These are phyloP conservation scores for Neocatenulostroma microsporum DNA, from an alignment of 2,329 filamentous ascomycete species.

Conservation along the genomic window DNA sequence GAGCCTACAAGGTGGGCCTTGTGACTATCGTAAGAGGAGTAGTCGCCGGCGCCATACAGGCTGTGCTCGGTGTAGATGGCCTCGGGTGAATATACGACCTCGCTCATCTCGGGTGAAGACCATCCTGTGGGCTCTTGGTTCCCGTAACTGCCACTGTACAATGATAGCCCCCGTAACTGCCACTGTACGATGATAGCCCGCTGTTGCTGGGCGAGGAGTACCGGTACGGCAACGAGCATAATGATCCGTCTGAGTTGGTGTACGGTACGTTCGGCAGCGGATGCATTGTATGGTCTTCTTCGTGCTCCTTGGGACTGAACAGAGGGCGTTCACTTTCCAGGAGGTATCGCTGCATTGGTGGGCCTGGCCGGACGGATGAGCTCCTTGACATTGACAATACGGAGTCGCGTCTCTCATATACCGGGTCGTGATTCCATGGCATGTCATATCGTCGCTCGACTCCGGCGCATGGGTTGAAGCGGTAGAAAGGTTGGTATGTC, in stretches of 20 bases:
- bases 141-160: conserved; percentile 5
- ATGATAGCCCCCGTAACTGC: too few relatives aligned
- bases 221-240: neutral
- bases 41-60: neutral
- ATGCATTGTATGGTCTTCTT: conserved; percentile 2
- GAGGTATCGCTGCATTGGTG: conserved; percentile 8
- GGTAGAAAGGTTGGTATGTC: conserved; percentile 1
- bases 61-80: conserved; percentile 1
- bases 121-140: conserved; percentile 6
- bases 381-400: too few relatives aligned
- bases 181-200: conserved; percentile 6
- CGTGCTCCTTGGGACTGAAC: neutral
- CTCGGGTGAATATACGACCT: conserved; percentile 1
- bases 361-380: too few relatives aligned
- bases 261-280: conserved; percentile 3
- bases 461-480: neutral
- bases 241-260: neutral
- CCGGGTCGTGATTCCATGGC: neutral
- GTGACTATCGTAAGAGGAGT: neutral
- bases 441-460: neutral
- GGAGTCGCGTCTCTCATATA: neutral
- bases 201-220: conserved; percentile 11
- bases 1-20: neutral
- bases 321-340: conserved; percentile 4
- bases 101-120: conserved; percentile 5